Evolutionary conservation across 208 protist genomes (phyloP).

Genomic region (Crithidia mellificae): DNA sequence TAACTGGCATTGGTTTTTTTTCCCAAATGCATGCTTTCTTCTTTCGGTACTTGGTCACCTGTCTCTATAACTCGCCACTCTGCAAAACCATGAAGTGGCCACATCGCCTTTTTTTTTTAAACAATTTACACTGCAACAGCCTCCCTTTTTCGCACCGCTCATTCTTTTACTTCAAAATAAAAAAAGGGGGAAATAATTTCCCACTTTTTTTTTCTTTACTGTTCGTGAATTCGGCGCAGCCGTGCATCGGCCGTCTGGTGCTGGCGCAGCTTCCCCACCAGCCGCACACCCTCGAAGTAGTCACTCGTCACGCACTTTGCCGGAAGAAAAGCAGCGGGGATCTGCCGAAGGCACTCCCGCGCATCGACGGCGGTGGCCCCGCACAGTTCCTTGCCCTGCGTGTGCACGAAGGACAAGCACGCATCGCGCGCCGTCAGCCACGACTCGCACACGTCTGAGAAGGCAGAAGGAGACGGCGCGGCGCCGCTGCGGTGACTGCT

Average conservation of each 20-base stretch:
- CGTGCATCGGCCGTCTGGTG: slow-evolving; percentile 20
- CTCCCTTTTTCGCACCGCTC: too few relatives aligned
- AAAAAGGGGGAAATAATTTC: too few relatives aligned
- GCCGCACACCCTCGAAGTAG: slow-evolving; percentile 77
- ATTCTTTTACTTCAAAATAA: too few relatives aligned
- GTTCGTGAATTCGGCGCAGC: slow-evolving; percentile 7
- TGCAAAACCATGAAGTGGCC: too few relatives aligned
- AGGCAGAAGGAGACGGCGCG: slow-evolving; percentile 2
- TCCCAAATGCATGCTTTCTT: too few relatives aligned
- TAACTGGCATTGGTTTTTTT: too few relatives aligned
- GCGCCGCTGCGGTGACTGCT: neutral
- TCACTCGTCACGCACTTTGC: slow-evolving; percentile 52
- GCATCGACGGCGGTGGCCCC: slow-evolving; percentile 12
- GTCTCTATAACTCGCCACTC: too few relatives aligned
- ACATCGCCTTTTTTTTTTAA: too few relatives aligned
- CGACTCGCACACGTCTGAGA: slow-evolving; percentile 42
- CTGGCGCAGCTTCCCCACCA: slow-evolving; percentile 52
- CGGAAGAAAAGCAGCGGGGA: slow-evolving; percentile 44
- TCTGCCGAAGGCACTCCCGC: slow-evolving; percentile 66
- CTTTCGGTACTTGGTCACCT: too few relatives aligned
- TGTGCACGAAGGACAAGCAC: slow-evolving; percentile 51
- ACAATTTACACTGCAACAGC: too few relatives aligned
- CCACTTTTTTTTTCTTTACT: neutral
- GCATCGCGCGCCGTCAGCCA: slow-evolving; percentile 67
- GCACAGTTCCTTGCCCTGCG: slow-evolving; percentile 37